Percentiles rank a stretch among this genome's conserved stretches.
Conservation (phyloP, 345 rosid species). For the Populus pruinosa region DNA sequence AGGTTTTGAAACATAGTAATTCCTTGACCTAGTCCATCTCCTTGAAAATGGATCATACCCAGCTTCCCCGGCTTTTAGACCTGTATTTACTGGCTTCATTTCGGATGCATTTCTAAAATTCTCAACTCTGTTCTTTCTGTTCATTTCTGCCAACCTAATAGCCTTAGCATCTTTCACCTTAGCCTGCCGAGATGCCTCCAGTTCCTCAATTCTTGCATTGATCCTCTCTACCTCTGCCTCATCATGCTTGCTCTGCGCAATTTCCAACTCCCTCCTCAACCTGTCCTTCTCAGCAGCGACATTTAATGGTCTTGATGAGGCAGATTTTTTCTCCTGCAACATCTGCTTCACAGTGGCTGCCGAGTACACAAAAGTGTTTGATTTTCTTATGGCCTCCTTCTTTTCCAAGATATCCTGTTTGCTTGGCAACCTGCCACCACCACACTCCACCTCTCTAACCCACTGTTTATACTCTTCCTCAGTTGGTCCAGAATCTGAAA, state of each 20-base stretch:
- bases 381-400: constrained; percentile 68
- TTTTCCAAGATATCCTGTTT: constrained; percentile 81
- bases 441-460: constrained; percentile 84
- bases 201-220: constrained; percentile 60
- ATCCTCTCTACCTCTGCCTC: constrained; percentile 77
- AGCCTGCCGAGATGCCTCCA: constrained; percentile 70
- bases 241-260: constrained; percentile 67
- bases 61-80: constrained; percentile 92
- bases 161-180: constrained; percentile 75
- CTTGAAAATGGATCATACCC: constrained; percentile 99
- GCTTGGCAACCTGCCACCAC: constrained; percentile 76
- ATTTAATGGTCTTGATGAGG: constrained; percentile 78
- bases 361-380: constrained; percentile 77
- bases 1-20: constrained; percentile 66
- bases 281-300: constrained; percentile 97
- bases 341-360: constrained; percentile 94
- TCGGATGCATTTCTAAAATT: constrained; percentile 93
- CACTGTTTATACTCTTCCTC: constrained; percentile 90
- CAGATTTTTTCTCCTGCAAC: constrained; percentile 94
- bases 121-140: constrained; percentile 87
- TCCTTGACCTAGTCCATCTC: constrained; percentile 95
- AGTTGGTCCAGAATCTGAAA: constrained; percentile 81
- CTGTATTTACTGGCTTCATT: constrained; percentile 47
- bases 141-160: constrained; percentile 87
- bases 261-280: constrained; percentile 78